These are phyloP conservation scores for Lanmaoa rubissima DNA, from an alignment of 768 basidiomycete species.

Conservation along the genomic window DNA sequence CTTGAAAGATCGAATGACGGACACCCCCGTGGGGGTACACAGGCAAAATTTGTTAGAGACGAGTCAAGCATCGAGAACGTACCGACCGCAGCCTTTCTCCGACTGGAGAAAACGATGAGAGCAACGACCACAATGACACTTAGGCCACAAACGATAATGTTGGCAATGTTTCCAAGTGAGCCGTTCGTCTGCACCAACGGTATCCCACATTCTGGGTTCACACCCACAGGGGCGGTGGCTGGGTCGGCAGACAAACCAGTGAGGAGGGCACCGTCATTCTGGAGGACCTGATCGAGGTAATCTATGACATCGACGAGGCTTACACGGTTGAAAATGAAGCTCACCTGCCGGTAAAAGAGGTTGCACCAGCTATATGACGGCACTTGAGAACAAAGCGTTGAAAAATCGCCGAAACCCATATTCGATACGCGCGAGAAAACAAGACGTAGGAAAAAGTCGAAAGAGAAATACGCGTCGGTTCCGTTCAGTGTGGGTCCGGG, in stretches of 20 bases:
- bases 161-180: conserved; percentile 80
- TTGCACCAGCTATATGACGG: conserved; percentile 94
- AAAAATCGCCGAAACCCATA: conserved; percentile 75
- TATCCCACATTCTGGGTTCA: conserved; percentile 82
- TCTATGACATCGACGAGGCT: conserved; percentile 8
- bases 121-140: conserved; percentile 58
- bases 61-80: conserved; percentile 29
- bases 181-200: conserved; percentile 54
- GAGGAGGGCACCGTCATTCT: conserved; percentile 34
- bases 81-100: conserved; percentile 89
- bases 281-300: conserved; percentile 41
- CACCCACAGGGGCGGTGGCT: conserved; percentile 68
- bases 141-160: conserved; percentile 78
- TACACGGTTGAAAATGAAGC: conserved; percentile 19
- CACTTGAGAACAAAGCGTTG: conserved; percentile 59
- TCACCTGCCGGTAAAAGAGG: conserved; percentile 86
- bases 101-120: conserved; percentile 56
- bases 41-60: not conserved
- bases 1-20: not conserved
- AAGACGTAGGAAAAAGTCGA: not conserved
- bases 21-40: not conserved
- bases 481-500: not conserved
- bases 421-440: conserved; percentile 3
- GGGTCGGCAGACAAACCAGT: conserved; percentile 44
- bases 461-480: conserved; percentile 5